Conservation (phyloP, 2,329 filamentous ascomycete genomes). For the Hymenoscyphus infarciens region DNA sequence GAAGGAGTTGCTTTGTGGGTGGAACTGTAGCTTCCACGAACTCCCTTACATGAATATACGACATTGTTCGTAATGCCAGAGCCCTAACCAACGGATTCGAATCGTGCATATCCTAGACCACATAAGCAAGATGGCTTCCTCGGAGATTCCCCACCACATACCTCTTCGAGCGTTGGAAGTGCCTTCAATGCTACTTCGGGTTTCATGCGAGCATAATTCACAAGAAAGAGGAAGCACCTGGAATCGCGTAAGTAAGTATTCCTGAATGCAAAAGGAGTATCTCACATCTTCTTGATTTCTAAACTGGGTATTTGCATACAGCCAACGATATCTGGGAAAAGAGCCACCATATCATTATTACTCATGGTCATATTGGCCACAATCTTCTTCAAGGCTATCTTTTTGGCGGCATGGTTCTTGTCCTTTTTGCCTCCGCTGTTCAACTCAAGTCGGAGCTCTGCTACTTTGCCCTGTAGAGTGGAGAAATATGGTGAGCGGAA, state of each 20-base stretch:
- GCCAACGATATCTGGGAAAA: conserved; percentile 91
- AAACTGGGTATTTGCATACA: conserved; percentile 94
- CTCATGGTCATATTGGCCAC: conserved; percentile 99
- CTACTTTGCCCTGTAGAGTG: conserved; percentile 88
- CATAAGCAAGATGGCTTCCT: conserved; percentile 6
- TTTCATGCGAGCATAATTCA: conserved; percentile 94
- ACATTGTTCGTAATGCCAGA: conserved; percentile 89
- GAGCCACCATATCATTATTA: conserved; percentile 98
- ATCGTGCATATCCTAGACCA: conserved; percentile 80
- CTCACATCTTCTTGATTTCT: conserved; percentile 99
- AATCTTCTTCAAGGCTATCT: conserved; percentile 98
- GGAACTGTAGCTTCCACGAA: conserved; percentile 89
- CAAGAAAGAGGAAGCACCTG: conserved; percentile 96
- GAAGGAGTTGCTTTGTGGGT: conserved; percentile 76
- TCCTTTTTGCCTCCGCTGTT: conserved; percentile 95
- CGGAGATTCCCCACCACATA: conserved; percentile 39
- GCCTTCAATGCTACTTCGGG: conserved; percentile 93
- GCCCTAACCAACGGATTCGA: conserved; percentile 88
- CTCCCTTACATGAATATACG: conserved; percentile 93
- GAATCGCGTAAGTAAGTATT: conserved; percentile 23
- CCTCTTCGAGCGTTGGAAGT: conserved; percentile 78
- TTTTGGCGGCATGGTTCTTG: conserved; percentile 92
- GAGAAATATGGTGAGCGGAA: conserved; percentile 33
- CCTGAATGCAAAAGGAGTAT: conserved; percentile 14
- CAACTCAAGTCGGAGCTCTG: conserved; percentile 91